These are phyloP conservation scores for Begonia masoniana DNA, from an alignment of 306 rosid species.

Conservation along the genomic window DNA sequence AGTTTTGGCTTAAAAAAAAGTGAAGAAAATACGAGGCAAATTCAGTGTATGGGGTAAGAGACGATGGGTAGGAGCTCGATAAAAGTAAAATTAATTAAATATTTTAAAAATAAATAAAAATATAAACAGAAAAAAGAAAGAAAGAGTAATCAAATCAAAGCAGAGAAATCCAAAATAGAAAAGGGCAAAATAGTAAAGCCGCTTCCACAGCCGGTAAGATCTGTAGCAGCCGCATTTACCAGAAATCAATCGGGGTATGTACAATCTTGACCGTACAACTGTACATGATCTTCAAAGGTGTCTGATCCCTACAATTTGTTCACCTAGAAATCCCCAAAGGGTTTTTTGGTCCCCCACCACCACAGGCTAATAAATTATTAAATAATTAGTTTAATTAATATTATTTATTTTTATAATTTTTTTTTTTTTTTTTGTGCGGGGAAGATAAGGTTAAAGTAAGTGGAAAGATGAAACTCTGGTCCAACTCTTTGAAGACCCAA, in stretches of 20 bases:
- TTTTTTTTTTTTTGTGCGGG: neutral
- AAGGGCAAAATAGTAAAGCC: slow-evolving; percentile 5
- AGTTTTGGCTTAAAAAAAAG: neutral
- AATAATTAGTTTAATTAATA: neutral
- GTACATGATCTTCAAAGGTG: slow-evolving; percentile 6
- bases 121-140: neutral
- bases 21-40: neutral
- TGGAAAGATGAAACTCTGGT: neutral
- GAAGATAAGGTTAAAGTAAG: slow-evolving; percentile 6
- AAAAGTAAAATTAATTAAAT: neutral
- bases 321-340: neutral
- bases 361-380: slow-evolving; percentile 2
- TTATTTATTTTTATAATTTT: neutral
- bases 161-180: neutral
- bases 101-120: neutral
- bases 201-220: slow-evolving; percentile 11
- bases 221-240: slow-evolving; percentile 18
- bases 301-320: slow-evolving; percentile 11
- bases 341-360: slow-evolving; percentile 2
- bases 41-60: neutral
- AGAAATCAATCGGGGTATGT: slow-evolving; percentile 1
- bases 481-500: slow-evolving; percentile 1
- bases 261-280: slow-evolving; percentile 9
- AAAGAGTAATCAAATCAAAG: neutral
- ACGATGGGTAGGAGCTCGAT: neutral